These are phyloP conservation scores for Astrocystis sublimbata DNA, from an alignment of 495 filamentous ascomycete genomes.

Conservation along the genomic window DNA sequence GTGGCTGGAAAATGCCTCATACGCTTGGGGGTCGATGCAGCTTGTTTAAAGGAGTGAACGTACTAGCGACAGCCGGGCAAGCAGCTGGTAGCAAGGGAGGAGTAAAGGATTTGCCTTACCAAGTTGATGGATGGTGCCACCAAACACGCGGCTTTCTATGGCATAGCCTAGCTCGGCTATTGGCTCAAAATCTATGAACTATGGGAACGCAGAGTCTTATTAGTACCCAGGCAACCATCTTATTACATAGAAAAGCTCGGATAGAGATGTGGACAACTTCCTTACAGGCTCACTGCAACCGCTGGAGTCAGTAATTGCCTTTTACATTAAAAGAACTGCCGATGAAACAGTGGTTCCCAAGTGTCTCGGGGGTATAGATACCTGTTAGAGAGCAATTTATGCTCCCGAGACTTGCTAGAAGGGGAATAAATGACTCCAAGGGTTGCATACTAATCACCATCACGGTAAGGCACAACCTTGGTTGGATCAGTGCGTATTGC, in stretches of 20 bases:
- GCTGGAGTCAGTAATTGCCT: too few relatives aligned
- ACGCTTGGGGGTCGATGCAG: too few relatives aligned
- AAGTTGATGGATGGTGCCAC: neutral
- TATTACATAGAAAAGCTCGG: neutral
- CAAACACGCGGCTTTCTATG: neutral
- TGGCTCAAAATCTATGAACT: constrained; percentile 4
- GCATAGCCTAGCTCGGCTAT: constrained; percentile 1
- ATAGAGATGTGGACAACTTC: neutral
- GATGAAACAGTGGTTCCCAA: too few relatives aligned
- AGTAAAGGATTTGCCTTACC: neutral
- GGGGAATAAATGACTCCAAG: too few relatives aligned
- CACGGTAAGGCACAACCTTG: too few relatives aligned
- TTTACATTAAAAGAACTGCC: too few relatives aligned
- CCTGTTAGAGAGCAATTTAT: too few relatives aligned
- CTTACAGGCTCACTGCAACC: neutral
- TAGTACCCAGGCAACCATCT: neutral
- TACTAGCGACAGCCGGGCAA: neutral
- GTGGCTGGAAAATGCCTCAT: too few relatives aligned
- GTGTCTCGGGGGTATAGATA: too few relatives aligned
- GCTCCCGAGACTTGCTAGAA: too few relatives aligned
- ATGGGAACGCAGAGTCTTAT: neutral
- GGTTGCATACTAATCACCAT: too few relatives aligned
- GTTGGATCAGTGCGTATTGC: too few relatives aligned
- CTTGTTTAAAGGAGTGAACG: neutral
- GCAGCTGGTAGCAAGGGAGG: neutral